A percentile compares a stretch with the other conserved stretches of the same genome.
Conservation (phyloP, 345 rosid genomes). For the Anastatica hierochuntica region DNA sequence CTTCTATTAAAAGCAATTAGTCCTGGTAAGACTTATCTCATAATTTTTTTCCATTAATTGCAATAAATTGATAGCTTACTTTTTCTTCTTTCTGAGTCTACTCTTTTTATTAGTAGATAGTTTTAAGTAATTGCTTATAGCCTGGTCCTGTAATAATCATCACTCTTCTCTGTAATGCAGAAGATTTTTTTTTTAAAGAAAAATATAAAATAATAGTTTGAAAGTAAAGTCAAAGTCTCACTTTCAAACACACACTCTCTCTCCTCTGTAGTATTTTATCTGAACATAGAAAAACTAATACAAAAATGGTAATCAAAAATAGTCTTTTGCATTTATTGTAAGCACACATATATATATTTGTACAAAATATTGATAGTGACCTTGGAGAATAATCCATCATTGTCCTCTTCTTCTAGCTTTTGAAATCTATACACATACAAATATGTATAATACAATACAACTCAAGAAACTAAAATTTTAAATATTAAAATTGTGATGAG, state of each 20-base stretch:
- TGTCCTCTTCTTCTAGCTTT: constrained; percentile 43
- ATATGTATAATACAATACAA: background rate
- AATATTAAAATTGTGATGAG: too few species aligned
- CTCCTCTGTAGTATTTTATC: constrained; percentile 23
- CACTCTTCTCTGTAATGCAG: too few species aligned
- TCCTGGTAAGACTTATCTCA: too few species aligned
- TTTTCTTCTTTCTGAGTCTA: too few species aligned
- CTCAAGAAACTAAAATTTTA: constrained; percentile 5
- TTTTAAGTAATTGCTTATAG: too few species aligned
- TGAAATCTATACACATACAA: constrained; percentile 4
- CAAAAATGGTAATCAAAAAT: constrained; percentile 24
- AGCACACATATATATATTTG: constrained; percentile 27
- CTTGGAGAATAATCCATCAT: constrained; percentile 62
- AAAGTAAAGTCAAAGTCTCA: background rate
- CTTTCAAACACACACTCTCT: constrained; percentile 20
- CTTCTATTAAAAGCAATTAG: too few species aligned
- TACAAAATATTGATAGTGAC: constrained; percentile 49
- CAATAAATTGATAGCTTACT: too few species aligned
- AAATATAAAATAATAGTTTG: too few species aligned
- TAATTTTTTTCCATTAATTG: too few species aligned
- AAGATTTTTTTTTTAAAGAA: too few species aligned
- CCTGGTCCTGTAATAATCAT: too few species aligned
- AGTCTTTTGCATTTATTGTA: constrained; percentile 32
- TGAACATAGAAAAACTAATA: constrained; percentile 29
- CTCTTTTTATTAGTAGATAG: too few species aligned